phyloP scores from a whole-genome alignment of 805 yeast genomes.

The Barnettozyma californica region DNA sequence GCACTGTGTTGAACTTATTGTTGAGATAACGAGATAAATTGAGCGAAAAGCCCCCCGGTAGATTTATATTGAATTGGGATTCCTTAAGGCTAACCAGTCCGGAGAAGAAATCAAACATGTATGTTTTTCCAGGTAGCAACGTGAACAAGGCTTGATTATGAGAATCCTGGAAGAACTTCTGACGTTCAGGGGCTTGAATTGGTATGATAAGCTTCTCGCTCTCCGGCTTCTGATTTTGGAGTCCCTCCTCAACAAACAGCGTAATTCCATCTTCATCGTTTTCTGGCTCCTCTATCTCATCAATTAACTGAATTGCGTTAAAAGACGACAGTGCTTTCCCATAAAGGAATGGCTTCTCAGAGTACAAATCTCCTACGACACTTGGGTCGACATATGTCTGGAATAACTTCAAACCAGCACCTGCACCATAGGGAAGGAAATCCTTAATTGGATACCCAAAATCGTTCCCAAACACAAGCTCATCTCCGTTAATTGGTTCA shows the following conservation, averaged over 20 bases:
- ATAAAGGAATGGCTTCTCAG: conserved; percentile 57
- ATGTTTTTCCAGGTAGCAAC: conserved; percentile 34
- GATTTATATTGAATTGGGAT: conserved; percentile 43
- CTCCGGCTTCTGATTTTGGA: conserved; percentile 6
- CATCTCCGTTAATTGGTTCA: conserved; percentile 38
- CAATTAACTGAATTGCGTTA: conserved; percentile 34
- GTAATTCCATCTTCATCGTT: conserved; percentile 11
- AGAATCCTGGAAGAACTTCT: conserved; percentile 37
- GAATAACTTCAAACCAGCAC: conserved; percentile 52
- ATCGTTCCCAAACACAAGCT: conserved; percentile 66
- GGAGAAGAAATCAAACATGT: conserved; percentile 50
- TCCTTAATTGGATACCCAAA: conserved; percentile 54
- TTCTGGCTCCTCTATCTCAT: conserved; percentile 7
- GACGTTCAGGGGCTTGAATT: conserved; percentile 32
- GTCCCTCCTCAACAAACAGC: conserved; percentile 20
- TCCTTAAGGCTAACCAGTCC: conserved; percentile 45
- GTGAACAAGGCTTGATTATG: conserved; percentile 35
- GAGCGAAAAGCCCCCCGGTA: conserved; percentile 49
- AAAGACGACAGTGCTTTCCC: conserved; percentile 58
- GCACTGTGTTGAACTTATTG: conserved; percentile 39
- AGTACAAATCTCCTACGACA: conserved; percentile 55
- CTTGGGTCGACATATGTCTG: conserved; percentile 58
- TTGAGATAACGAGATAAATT: conserved; percentile 39
- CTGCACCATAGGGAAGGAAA: conserved; percentile 49
- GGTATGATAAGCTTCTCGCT: conserved; percentile 31